These are phyloP conservation scores for Tuctoria greenei DNA, from an alignment of 176 grass and related monocot species.

Conservation along the genomic window DNA sequence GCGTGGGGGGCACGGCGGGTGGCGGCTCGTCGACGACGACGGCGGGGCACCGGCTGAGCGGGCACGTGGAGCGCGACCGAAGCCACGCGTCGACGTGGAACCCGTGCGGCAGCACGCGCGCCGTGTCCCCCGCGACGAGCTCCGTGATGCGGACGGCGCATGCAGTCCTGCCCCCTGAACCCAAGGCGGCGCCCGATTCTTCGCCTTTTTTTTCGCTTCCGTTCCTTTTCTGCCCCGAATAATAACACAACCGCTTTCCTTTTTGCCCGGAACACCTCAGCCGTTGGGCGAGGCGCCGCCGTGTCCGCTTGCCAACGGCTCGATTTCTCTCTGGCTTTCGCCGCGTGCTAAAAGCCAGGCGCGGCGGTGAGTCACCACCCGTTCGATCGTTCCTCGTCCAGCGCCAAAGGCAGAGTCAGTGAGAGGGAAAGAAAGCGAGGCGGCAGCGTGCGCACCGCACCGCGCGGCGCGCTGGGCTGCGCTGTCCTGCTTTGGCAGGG, in stretches of 20 bases:
- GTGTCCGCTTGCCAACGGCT: conserved; percentile 51
- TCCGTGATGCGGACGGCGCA: conserved; percentile 82
- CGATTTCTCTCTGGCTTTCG: conserved; percentile 25
- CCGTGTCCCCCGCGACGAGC: conserved; percentile 56
- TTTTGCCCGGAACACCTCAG: not conserved
- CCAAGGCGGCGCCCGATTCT: not conserved
- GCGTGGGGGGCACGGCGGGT: not conserved
- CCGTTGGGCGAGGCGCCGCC: conserved; percentile 5
- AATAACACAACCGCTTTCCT: no score
- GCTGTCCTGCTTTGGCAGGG: conserved; percentile 51
- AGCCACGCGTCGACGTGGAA: conserved; percentile 79
- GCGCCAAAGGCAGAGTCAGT: not conserved
- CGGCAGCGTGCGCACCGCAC: not conserved
- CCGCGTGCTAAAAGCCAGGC: not conserved
- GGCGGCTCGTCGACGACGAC: conserved; percentile 50
- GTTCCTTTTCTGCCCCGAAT: no score
- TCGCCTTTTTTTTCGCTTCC: no score
- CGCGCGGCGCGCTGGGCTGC: no score
- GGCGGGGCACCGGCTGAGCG: conserved; percentile 77
- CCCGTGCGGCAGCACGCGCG: conserved; percentile 67
- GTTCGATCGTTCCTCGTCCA: no score
- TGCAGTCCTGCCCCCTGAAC: conserved; percentile 49
- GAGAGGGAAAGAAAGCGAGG: no score
- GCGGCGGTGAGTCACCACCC: conserved; percentile 2
- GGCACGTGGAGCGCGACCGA: conserved; percentile 88